Conservation (phyloP, 306 rosid genomes). For the Dicorynia guianensis region DNA sequence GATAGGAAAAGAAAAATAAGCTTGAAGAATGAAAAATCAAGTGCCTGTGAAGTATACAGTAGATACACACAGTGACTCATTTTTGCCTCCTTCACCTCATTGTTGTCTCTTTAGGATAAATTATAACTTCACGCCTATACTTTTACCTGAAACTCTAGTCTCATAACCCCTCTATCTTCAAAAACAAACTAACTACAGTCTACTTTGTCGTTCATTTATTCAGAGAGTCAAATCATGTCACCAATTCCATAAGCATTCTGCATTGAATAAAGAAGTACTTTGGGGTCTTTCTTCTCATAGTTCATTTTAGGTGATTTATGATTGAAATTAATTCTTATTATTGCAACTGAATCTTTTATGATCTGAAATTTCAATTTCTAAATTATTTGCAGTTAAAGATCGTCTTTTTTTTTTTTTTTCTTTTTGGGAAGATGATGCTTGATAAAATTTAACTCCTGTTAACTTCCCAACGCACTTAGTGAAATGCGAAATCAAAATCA, state of each 20-base stretch:
- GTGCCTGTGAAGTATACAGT: no score
- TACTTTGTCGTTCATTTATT: neutral
- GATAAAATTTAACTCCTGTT: no score
- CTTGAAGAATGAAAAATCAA: neutral
- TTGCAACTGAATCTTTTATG: neutral
- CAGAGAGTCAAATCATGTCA: neutral
- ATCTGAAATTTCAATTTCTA: neutral
- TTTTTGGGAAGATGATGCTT: no score
- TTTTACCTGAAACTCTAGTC: neutral
- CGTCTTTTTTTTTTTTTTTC: neutral
- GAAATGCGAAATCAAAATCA: no score
- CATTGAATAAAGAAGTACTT: neutral
- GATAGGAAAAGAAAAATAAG: neutral
- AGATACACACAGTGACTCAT: neutral
- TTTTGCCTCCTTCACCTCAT: neutral
- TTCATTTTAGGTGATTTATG: neutral
- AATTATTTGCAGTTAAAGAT: constrained; percentile 15
- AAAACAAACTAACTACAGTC: neutral
- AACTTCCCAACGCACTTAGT: no score
- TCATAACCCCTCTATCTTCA: neutral
- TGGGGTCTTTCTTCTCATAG: neutral
- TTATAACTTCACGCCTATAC: neutral
- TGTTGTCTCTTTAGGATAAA: neutral
- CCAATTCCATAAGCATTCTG: no score
- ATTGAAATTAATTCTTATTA: neutral